A percentile compares a stretch with the other conserved stretches of the same genome.
These are phyloP conservation scores for Colletotrichum sp. DNA, from an alignment of 2,329 filamentous ascomycete species.

Conservation along the genomic window DNA sequence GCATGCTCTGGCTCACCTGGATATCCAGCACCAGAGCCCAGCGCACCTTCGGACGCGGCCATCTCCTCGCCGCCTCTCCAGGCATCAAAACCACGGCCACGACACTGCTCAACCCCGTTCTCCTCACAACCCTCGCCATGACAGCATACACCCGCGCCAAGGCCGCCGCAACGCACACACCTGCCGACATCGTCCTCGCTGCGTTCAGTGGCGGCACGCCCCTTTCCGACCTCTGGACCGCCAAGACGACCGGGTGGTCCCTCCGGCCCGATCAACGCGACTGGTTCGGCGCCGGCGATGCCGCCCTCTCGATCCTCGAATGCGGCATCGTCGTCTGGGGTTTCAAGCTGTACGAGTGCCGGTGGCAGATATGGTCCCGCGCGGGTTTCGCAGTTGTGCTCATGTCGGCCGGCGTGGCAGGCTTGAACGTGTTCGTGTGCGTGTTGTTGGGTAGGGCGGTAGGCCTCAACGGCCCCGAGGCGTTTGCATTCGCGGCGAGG, in stretches of 20 bases:
- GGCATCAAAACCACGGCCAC: slow-evolving; percentile 21
- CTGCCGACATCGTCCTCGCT: slow-evolving; percentile 32
- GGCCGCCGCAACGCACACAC: slow-evolving; percentile 30
- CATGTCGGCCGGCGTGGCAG: slow-evolving; percentile 40
- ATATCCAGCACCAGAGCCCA: slow-evolving; percentile 44
- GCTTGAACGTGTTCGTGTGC: slow-evolving; percentile 46
- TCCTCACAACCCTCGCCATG: slow-evolving; percentile 50
- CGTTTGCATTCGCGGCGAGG: slow-evolving; percentile 53
- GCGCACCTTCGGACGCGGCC: slow-evolving; percentile 30
- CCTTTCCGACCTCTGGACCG: slow-evolving; percentile 39
- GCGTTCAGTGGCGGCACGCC: slow-evolving; percentile 38
- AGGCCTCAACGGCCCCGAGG: slow-evolving; percentile 37
- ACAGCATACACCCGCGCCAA: slow-evolving; percentile 48
- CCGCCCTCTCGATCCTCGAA: slow-evolving; percentile 53
- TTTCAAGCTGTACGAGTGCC: slow-evolving; percentile 58
- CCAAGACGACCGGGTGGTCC: background rate
- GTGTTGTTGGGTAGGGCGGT: slow-evolving; percentile 41
- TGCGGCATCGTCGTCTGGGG: slow-evolving; percentile 58
- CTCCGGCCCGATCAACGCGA: slow-evolving; percentile 18
- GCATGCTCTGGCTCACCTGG: slow-evolving; percentile 56
- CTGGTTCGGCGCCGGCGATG: slow-evolving; percentile 52
- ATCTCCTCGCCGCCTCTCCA: background rate
- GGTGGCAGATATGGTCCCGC: slow-evolving; percentile 47
- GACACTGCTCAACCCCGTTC: slow-evolving; percentile 52
- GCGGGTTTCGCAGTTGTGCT: slow-evolving; percentile 43